These are phyloP conservation scores for Panicum hallii DNA, from an alignment of 202 grass and related monocot species.

Conservation along the genomic window DNA sequence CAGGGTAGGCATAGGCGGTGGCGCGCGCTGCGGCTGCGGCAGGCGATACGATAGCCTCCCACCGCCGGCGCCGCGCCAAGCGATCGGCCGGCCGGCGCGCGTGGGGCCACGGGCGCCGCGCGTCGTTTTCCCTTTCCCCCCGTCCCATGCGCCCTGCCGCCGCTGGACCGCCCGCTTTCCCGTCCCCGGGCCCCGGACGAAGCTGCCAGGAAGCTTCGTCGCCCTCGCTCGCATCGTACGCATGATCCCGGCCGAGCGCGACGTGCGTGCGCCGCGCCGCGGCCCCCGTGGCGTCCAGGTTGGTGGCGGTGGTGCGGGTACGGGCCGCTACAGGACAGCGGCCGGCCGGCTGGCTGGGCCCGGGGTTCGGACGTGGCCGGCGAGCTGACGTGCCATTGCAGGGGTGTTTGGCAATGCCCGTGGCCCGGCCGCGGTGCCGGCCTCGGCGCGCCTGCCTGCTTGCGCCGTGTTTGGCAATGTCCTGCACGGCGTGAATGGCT, in stretches of 20 bases:
- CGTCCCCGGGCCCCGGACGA: background rate
- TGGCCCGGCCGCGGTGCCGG: no score
- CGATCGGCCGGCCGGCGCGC: no score
- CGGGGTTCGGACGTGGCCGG: background rate
- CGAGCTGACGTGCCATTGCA: no score
- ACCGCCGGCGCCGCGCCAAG: no score
- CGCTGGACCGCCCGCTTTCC: background rate
- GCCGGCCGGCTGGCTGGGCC: no score
- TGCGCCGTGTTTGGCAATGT: background rate
- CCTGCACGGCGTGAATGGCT: background rate
- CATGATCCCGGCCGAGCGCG: slow-evolving; percentile 9
- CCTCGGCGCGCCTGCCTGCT: background rate
- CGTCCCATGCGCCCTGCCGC: background rate
- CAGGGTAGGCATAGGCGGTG: no score
- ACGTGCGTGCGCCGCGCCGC: slow-evolving; percentile 3
- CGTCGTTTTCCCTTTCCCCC: slow-evolving; percentile 24
- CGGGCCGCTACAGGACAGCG: no score
- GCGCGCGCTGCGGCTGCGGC: no score
- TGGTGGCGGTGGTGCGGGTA: no score
- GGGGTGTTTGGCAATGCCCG: no score
- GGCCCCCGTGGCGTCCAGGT: slow-evolving; percentile 2
- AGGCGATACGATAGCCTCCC: no score
- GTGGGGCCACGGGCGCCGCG: background rate
- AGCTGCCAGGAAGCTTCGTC: slow-evolving; percentile 58
- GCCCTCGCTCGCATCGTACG: background rate